Evolutionary conservation across 2,329 filamentous ascomycete genomes (phyloP).

Genomic region (Mycosphaerella sp.): DNA sequence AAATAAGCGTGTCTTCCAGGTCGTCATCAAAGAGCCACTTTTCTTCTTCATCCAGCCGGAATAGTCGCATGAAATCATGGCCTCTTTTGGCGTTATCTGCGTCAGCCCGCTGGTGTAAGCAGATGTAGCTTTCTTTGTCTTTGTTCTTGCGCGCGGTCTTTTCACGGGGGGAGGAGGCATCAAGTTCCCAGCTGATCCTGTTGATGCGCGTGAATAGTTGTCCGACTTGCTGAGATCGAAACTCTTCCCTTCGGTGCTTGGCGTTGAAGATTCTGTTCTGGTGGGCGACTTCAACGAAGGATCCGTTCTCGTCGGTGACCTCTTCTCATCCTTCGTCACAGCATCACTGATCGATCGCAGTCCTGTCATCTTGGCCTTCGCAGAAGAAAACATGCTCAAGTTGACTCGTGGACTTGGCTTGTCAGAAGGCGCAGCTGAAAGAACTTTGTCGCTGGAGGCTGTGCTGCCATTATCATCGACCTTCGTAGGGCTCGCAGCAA

Average conservation of each 20-base stretch:
- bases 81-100: constrained; percentile 73
- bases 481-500: constrained; percentile 21
- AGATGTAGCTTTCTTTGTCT: constrained; percentile 85
- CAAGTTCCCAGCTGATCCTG: constrained; percentile 38
- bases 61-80: constrained; percentile 82
- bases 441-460: constrained; percentile 35
- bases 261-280: constrained; percentile 67
- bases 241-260: constrained; percentile 49
- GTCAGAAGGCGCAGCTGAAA: constrained; percentile 5
- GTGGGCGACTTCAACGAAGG: constrained; percentile 56
- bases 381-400: constrained; percentile 33
- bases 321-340: constrained; percentile 50
- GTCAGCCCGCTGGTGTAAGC: constrained; percentile 83
- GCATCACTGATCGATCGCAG: constrained; percentile 78
- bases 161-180: constrained; percentile 28
- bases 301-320: constrained; percentile 23
- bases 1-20: constrained; percentile 96
- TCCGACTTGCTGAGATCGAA: constrained; percentile 34
- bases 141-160: constrained; percentile 25
- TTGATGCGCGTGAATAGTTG: constrained; percentile 38
- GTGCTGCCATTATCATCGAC: constrained; percentile 39
- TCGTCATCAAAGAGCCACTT: constrained; percentile 90
- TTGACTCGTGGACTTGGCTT: constrained; percentile 27
- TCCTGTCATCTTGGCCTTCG: constrained; percentile 53
- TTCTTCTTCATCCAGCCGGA: constrained; percentile 99